phyloP scores from a whole-genome alignment of 176 grass and related monocot species.

The Bromus sterilis region DNA sequence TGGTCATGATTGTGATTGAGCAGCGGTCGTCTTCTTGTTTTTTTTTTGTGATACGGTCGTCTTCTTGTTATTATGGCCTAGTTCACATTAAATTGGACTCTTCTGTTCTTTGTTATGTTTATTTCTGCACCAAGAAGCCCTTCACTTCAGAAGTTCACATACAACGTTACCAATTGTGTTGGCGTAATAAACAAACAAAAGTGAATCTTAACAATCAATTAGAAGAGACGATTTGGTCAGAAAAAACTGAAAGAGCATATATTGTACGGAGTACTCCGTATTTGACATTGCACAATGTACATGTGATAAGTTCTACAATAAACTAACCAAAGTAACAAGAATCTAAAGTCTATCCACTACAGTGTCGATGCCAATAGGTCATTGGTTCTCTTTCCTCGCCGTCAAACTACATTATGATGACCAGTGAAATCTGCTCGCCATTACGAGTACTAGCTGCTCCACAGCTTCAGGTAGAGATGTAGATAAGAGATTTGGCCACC shows the following conservation, averaged over 20 bases:
- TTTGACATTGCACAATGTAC: not conserved
- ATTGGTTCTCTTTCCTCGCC: not conserved
- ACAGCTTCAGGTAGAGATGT: slow-evolving; percentile 4
- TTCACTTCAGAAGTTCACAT: slow-evolving; percentile 1
- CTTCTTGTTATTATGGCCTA: not conserved
- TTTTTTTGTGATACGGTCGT: not conserved
- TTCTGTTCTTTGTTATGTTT: not conserved
- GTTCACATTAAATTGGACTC: not conserved
- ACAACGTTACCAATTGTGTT: not conserved
- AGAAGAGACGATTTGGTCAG: not conserved
- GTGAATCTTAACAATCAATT: not conserved
- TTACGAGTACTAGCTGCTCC: slow-evolving; percentile 3
- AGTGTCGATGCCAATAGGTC: not conserved
- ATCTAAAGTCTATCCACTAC: not conserved
- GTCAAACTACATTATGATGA: slow-evolving; percentile 19
- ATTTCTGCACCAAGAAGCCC: not conserved
- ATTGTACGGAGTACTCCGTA: too few species aligned
- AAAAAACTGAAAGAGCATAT: not conserved
- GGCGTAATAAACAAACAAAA: not conserved
- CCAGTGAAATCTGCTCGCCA: slow-evolving; percentile 34
- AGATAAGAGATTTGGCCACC: not conserved
- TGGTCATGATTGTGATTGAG: not conserved
- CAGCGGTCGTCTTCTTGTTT: not conserved
- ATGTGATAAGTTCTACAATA: not conserved
- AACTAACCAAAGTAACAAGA: not conserved